Percentiles rank a stretch among this genome's conserved stretches.
Conservation (phyloP, 2,329 filamentous ascomycete genomes). For the Ophiostoma ulmi region DNA sequence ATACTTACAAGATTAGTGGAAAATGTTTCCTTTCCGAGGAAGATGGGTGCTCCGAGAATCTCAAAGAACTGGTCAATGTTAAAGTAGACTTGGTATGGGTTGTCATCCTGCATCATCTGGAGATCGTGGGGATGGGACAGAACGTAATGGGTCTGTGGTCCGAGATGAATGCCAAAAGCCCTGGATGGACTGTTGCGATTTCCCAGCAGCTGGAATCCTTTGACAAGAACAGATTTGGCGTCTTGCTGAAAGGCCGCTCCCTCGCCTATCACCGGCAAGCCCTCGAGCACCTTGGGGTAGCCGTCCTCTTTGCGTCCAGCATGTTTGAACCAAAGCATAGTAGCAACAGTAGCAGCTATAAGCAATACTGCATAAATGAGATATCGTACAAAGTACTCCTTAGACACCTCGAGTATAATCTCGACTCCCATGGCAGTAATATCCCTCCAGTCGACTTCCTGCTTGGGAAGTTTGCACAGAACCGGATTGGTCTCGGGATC, state of each 20-base stretch:
- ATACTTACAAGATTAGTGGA: slow-evolving; percentile 12
- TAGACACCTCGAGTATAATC: background rate
- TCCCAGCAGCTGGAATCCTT: slow-evolving; percentile 8
- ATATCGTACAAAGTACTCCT: background rate
- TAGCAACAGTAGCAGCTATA: background rate
- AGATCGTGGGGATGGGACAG: slow-evolving; percentile 19
- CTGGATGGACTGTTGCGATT: slow-evolving; percentile 9
- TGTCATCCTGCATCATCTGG: slow-evolving; percentile 23
- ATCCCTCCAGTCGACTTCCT: background rate
- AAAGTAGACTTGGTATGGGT: slow-evolving; percentile 22
- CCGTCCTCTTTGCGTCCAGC: background rate
- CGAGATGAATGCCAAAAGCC: slow-evolving; percentile 22
- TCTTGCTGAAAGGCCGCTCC: background rate
- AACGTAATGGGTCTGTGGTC: slow-evolving; percentile 21
- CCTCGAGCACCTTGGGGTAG: background rate
- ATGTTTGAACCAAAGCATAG: background rate
- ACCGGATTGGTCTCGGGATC: slow-evolving; percentile 23
- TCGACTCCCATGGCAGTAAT: background rate
- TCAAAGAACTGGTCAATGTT: slow-evolving; percentile 21
- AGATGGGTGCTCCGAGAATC: slow-evolving; percentile 19
- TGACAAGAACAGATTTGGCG: background rate
- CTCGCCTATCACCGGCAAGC: background rate
- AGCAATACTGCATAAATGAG: background rate
- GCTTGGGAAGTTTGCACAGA: background rate
- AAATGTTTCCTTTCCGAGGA: slow-evolving; percentile 21